Evolutionary conservation across 306 rosid genomes (phyloP).

Genomic region (Lathyrus tuberosus): DNA sequence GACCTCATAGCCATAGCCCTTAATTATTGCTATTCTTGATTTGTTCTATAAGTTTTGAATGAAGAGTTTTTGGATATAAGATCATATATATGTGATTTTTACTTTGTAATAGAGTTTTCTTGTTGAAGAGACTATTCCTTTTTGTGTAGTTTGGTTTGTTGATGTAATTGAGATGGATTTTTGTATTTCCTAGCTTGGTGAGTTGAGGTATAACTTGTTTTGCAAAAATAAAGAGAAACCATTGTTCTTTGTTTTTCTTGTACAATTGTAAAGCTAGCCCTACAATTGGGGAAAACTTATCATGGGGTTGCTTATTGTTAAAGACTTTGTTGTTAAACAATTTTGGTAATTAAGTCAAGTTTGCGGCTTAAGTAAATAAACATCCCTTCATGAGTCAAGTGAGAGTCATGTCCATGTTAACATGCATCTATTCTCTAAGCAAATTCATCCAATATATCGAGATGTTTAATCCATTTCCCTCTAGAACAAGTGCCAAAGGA

Average conservation of each 20-base stretch:
- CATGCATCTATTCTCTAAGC: no score
- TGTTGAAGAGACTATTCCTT: slow-evolving; percentile 50
- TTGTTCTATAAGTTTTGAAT: slow-evolving; percentile 6
- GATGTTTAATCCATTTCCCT: no score
- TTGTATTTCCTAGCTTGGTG: neutral
- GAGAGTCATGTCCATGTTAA: no score
- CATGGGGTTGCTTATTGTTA: neutral
- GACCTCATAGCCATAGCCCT: slow-evolving; percentile 48
- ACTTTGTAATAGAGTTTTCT: slow-evolving; percentile 24
- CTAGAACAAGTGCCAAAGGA: no score
- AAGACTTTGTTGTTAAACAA: neutral
- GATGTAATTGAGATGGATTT: slow-evolving; percentile 25
- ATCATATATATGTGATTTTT: neutral
- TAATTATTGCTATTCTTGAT: neutral
- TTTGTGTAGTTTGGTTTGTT: slow-evolving; percentile 45
- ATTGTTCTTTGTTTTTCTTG: slow-evolving; percentile 47
- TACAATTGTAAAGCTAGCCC: slow-evolving; percentile 30
- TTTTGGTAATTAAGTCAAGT: neutral
- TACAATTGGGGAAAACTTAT: neutral
- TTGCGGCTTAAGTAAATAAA: no score
- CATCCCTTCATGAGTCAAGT: no score
- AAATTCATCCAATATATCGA: no score
- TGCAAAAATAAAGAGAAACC: slow-evolving; percentile 29
- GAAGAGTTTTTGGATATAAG: neutral
- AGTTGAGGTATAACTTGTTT: slow-evolving; percentile 45